Evolutionary conservation across 495 filamentous ascomycete species (phyloP).

Genomic region (Lasiosphaeriaceae sp.): DNA sequence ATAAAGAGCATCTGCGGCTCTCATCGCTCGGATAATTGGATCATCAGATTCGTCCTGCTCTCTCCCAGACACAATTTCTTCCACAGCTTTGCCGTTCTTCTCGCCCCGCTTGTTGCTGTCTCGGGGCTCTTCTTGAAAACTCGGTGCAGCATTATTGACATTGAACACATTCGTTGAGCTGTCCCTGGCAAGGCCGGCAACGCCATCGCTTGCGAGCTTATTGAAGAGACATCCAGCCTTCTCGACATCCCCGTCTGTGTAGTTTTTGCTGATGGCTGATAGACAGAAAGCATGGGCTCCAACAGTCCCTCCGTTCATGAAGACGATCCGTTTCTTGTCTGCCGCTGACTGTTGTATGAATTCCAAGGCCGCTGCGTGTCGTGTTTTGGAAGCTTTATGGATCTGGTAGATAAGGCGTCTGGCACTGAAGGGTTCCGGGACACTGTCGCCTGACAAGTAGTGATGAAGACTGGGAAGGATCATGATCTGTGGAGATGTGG

Average conservation of each 20-base stretch:
- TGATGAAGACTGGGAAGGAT: slow-evolving; percentile 41
- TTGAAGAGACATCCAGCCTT: slow-evolving; percentile 43
- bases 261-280: slow-evolving; percentile 35
- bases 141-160: not conserved
- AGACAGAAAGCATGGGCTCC: slow-evolving; percentile 43
- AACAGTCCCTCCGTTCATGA: slow-evolving; percentile 49
- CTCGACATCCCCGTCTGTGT: slow-evolving; percentile 37
- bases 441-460: slow-evolving; percentile 26
- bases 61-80: not conserved
- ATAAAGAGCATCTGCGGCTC: slow-evolving; percentile 48
- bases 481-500: slow-evolving; percentile 45
- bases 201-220: slow-evolving; percentile 39
- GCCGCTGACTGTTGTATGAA: slow-evolving; percentile 41
- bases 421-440: slow-evolving; percentile 26
- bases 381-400: slow-evolving; percentile 37
- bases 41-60: slow-evolving; percentile 21
- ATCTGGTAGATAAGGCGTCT: slow-evolving; percentile 37
- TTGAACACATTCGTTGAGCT: not conserved
- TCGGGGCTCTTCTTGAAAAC: not conserved
- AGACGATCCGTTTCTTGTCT: slow-evolving; percentile 43
- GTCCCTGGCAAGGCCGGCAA: slow-evolving; percentile 29
- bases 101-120: not conserved
- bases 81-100: not conserved
- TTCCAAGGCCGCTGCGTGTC: slow-evolving; percentile 37
- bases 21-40: slow-evolving; percentile 43